Evolutionary conservation across 2,329 filamentous ascomycete genomes (phyloP).

Genomic region (Cladophialophora psammophila): DNA sequence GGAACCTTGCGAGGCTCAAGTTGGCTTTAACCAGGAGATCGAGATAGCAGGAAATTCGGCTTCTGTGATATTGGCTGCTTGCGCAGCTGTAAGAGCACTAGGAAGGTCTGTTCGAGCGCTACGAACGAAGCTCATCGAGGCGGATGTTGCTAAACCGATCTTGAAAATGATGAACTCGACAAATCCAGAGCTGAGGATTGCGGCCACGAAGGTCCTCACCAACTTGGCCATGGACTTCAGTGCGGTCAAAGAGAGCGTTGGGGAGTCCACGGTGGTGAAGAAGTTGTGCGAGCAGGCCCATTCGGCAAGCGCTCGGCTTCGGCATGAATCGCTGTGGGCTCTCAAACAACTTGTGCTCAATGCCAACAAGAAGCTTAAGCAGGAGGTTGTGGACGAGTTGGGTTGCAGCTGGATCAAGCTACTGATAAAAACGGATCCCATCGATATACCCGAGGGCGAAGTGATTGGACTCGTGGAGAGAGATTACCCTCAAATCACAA

Average conservation of each 20-base stretch:
- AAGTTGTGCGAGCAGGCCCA: constrained; percentile 84
- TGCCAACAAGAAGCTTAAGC: constrained; percentile 74
- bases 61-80: constrained; percentile 82
- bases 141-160: constrained; percentile 78
- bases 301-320: constrained; percentile 77
- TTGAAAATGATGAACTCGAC: constrained; percentile 76
- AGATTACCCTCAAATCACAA: constrained; percentile 36
- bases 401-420: constrained; percentile 81
- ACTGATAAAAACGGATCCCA: constrained; percentile 69
- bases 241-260: constrained; percentile 83
- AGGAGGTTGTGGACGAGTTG: constrained; percentile 77
- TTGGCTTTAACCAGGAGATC: constrained; percentile 11
- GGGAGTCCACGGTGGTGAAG: constrained; percentile 75
- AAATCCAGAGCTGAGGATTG: constrained; percentile 81
- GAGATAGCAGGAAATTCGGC: constrained; percentile 72
- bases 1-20: constrained; percentile 57
- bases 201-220: constrained; percentile 81
- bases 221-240: constrained; percentile 90
- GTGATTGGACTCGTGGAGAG: constrained; percentile 40
- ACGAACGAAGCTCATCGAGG: constrained; percentile 85
- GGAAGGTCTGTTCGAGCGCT: constrained; percentile 85
- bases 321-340: constrained; percentile 89
- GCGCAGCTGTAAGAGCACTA: constrained; percentile 79
- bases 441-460: constrained; percentile 39
- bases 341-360: constrained; percentile 87